Base-by-base conservation (phyloP, 164 flowering plant species). In the Magnolia officinalis region DNA sequence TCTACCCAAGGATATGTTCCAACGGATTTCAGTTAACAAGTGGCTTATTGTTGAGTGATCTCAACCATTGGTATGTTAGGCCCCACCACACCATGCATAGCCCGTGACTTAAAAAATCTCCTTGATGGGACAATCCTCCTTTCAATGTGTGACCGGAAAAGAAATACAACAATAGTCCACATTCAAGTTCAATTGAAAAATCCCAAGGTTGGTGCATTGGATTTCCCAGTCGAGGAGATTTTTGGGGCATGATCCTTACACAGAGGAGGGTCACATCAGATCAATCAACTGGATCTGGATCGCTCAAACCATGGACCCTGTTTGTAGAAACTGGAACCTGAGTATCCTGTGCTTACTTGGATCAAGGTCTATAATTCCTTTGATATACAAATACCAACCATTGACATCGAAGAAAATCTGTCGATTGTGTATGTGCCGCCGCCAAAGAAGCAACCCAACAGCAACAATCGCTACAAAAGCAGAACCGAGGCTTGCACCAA, bases 351-450 rank as follows among this genome's bases (percentile, higher is more conserved):
- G 8, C 20, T 2, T 65, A 49, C 55, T 69, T 51, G 45, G 45
- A 5, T 37, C 45, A 37, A 37, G 45, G 45, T 37, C 45, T 37
- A 3, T 37, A 37, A 37, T 37, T 37, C 45, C 45, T 37, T 3
- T 37, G 45, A 37, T 4, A 37, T 37, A 37, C 45, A 37, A 37
- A 37, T 37, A 81, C 89, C 80, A 70, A 92, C 97, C 97, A 84
- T 90, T 91, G 26, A 91, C 89, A 78, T 92, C 97, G 81, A 92
- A 91, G 89, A 92, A 92, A 24, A 92, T 85, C 79, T 91, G 94
- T 75, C 87, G 86, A 71, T 88, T 91, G 82, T 77, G 89, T 73
- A 89, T 83, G 61, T 89, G 89, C 63, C 92, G 83, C 96, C 91
- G 88, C 98, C 96, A 94, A 63, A 92, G 74, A 31, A 88, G 78